A percentile compares a stretch with the other conserved stretches of the same genome.
Evolutionary conservation across 805 yeast genomes (phyloP).

Genomic region (Lipomyces kockii): DNA sequence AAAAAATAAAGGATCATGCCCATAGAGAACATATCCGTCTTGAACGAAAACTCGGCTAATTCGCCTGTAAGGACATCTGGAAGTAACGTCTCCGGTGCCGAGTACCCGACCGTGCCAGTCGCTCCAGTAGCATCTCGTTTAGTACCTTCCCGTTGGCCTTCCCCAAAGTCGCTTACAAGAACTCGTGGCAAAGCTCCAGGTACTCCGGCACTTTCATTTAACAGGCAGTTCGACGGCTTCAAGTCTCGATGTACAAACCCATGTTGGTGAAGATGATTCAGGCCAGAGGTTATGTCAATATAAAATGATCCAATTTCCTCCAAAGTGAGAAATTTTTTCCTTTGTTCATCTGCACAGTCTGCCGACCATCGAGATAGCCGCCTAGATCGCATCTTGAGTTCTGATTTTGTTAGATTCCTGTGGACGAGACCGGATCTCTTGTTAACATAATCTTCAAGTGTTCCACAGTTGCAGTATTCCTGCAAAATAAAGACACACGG

Average conservation of each 20-base stretch:
- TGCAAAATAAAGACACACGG: conserved; percentile 82
- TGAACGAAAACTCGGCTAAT: conserved; percentile 64
- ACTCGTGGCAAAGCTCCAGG: conserved; percentile 59
- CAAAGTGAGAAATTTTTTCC: conserved; percentile 48
- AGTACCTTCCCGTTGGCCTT: conserved; percentile 75
- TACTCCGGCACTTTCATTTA: conserved; percentile 41
- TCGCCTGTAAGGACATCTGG: conserved; percentile 40
- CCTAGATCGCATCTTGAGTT: conserved; percentile 46
- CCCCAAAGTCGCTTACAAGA: conserved; percentile 88
- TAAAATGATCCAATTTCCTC: conserved; percentile 71
- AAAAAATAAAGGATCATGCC: conserved; percentile 82
- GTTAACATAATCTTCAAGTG: conserved; percentile 68
- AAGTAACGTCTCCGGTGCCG: conserved; percentile 78
- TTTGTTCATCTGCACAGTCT: not conserved
- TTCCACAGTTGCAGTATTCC: conserved; percentile 90
- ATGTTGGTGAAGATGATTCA: conserved; percentile 68
- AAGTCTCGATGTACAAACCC: conserved; percentile 87
- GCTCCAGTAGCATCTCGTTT: conserved; percentile 72
- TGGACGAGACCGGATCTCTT: conserved; percentile 46
- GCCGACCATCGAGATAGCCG: not conserved
- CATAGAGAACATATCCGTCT: conserved; percentile 79
- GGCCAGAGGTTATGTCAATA: conserved; percentile 70
- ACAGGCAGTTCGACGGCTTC: conserved; percentile 84
- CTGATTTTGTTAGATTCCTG: conserved; percentile 46
- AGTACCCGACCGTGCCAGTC: conserved; percentile 86